These are phyloP conservation scores for Podospora sp. DNA, from an alignment of 495 filamentous ascomycete genomes.

Conservation along the genomic window DNA sequence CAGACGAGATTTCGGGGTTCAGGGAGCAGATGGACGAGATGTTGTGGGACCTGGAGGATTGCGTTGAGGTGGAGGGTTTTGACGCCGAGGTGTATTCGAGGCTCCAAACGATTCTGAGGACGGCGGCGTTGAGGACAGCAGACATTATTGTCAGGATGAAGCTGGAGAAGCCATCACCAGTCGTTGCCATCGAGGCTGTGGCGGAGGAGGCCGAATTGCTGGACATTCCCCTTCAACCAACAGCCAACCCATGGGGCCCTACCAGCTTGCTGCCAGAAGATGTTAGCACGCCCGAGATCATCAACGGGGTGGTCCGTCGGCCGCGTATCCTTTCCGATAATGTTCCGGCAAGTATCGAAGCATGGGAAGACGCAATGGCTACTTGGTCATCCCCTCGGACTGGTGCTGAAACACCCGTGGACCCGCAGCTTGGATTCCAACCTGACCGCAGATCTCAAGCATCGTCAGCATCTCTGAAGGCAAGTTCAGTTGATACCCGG, in stretches of 20 bases:
- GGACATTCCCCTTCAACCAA: slow-evolving; percentile 30
- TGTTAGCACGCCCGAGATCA: neutral
- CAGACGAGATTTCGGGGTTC: slow-evolving; percentile 46
- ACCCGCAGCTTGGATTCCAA: neutral
- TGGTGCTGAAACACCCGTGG: neutral
- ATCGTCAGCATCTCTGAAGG: neutral
- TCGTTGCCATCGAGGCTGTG: neutral
- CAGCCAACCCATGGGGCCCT: slow-evolving; percentile 24
- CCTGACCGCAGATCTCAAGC: neutral
- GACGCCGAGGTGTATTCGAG: slow-evolving; percentile 41
- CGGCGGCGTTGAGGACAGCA: slow-evolving; percentile 40
- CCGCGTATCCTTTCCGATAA: neutral
- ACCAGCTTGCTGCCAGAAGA: neutral
- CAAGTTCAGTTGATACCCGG: neutral
- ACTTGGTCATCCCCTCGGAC: neutral
- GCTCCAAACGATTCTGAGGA: slow-evolving; percentile 42
- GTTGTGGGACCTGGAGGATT: slow-evolving; percentile 49
- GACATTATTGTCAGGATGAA: slow-evolving; percentile 48
- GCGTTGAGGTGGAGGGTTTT: slow-evolving; percentile 43
- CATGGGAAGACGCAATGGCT: neutral
- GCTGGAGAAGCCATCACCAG: slow-evolving; percentile 19
- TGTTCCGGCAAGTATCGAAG: neutral
- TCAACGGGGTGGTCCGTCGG: neutral
- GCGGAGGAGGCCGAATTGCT: slow-evolving; percentile 18
- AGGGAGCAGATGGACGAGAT: slow-evolving; percentile 43